Base-by-base conservation (phyloP, 2,329 filamentous ascomycete genomes). In the Macroventuria anomochaeta region DNA sequence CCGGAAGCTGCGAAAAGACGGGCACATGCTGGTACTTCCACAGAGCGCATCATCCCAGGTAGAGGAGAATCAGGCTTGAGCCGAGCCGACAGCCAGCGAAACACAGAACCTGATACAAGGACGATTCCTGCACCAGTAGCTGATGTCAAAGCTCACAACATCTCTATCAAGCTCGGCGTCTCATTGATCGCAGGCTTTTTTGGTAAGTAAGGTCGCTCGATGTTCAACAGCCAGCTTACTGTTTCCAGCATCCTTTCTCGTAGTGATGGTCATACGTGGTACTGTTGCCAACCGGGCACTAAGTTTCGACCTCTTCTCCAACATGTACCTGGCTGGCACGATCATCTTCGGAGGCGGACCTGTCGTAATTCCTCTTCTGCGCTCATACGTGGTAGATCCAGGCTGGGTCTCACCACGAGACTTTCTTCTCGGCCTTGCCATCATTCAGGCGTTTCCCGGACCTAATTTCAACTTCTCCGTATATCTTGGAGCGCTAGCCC, bases 301-400 rank as follows among this genome's bases (percentile, higher is more conserved):
- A 0, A 71, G 81, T 0, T 85, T 85, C 60, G 78, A 81, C 40
- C 80, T 91, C 20, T 91, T 91, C 62, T 79, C 86, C 5, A 91
- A 89, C 69, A 83, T 91, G 74, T 90, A 88, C 63, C 83, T 91
- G 0, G 88, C 88, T 0, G 88, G 88, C 0, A 91, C 88, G 1
- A 78, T 79, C 54, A 79, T 79, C 54, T 79, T 79, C 59, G 77
- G 77, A 23, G 77, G 76, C 31, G 77, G 76, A 0, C 77, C 77
- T 2, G 77, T 79, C 20, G 77, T 79, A 0, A 78, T 80, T 41
- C 77, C 76, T 1, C 68, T 79, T 0, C 67, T 79, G 0, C 74
- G 75, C 42, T 63, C 69, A 10, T 77, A 78, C 39, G 65, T 90
- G 29, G 88, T 90, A 0, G 79, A 81, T 0, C 85, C 87, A 20